These are phyloP conservation scores for Punica granatum DNA, from an alignment of 345 rosid species.

Conservation along the genomic window DNA sequence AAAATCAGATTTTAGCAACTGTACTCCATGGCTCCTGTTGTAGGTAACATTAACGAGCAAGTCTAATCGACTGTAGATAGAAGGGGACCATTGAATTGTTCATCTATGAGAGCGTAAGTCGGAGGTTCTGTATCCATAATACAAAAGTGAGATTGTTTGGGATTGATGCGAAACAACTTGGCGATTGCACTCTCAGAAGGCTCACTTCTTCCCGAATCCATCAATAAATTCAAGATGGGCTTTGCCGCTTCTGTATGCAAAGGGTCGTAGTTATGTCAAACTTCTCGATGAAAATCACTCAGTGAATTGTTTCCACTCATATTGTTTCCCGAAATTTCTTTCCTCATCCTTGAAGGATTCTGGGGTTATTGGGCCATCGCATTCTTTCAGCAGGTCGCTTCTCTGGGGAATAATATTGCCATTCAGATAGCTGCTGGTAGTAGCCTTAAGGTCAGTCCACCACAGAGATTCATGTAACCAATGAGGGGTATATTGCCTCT, in stretches of 20 bases:
- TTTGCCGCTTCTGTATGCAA: background rate
- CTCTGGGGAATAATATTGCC: constrained; percentile 46
- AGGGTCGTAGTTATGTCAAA: background rate
- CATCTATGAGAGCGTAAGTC: too few species aligned
- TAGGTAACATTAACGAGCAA: too few species aligned
- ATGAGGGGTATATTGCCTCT: background rate
- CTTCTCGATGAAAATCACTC: background rate
- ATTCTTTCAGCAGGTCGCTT: constrained; percentile 52
- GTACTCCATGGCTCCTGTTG: too few species aligned
- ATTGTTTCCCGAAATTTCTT: constrained; percentile 5
- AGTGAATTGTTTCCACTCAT: background rate
- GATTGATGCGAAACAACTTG: too few species aligned
- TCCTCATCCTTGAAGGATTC: constrained; percentile 32
- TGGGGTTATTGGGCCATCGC: constrained; percentile 47
- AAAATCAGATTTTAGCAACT: background rate
- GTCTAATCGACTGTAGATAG: too few species aligned
- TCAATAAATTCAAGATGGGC: too few species aligned
- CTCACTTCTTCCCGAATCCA: too few species aligned
- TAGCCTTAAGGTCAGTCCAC: constrained; percentile 39
- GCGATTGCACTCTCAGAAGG: too few species aligned
- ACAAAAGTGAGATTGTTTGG: too few species aligned
- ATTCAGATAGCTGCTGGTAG: constrained; percentile 54
- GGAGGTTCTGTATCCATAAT: too few species aligned
- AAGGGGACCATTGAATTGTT: too few species aligned
- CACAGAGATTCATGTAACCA: background rate